phyloP scores from a whole-genome alignment of 208 protist species.

The Wallacemonas sp. region DNA sequence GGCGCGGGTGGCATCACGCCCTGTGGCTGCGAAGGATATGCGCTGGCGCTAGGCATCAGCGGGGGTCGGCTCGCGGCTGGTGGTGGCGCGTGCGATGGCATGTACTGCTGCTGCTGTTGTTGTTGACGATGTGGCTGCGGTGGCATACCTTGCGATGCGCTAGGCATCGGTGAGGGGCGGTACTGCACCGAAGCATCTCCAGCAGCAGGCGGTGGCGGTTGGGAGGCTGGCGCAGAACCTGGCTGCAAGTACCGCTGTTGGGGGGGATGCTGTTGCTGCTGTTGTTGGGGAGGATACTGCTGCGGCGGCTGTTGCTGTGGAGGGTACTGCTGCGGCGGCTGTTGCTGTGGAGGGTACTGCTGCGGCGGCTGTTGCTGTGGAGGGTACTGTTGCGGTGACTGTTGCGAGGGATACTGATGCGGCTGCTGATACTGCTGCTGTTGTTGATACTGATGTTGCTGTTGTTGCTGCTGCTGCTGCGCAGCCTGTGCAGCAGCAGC shows the following conservation, averaged over 20 bases:
- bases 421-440: background rate
- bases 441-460: too few species aligned
- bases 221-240: too few species aligned
- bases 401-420: too few species aligned
- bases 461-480: too few species aligned
- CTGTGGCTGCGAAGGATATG: background rate
- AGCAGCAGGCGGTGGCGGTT: too few species aligned
- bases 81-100: background rate
- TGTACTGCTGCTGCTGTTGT: too few species aligned
- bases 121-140: too few species aligned
- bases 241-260: too few species aligned
- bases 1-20: background rate
- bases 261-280: too few species aligned
- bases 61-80: background rate
- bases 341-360: slow-evolving; percentile 41
- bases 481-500: slow-evolving; percentile 29
- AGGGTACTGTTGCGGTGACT: background rate
- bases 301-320: background rate
- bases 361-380: slow-evolving; percentile 23
- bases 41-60: background rate
- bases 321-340: slow-evolving; percentile 23
- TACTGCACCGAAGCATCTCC: too few species aligned
- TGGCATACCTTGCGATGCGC: background rate
- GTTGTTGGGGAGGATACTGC: too few species aligned
- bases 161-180: background rate